Evolutionary conservation across 1,284 basidiomycete genomes (phyloP).

Genomic region (Fereydounia khargensis): DNA sequence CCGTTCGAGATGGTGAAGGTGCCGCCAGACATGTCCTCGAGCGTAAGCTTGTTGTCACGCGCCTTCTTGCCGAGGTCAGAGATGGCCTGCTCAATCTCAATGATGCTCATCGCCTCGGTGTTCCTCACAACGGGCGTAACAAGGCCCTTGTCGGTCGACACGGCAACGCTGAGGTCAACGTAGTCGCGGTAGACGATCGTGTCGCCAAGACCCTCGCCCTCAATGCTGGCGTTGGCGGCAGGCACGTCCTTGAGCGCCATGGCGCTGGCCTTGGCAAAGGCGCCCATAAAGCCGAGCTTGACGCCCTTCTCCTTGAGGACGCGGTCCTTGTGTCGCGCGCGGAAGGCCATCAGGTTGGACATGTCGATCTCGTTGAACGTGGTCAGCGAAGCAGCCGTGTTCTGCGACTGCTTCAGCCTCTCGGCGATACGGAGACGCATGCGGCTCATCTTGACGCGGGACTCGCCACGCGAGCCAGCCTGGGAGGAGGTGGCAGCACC

Average conservation of each 20-base stretch:
- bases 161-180: slow-evolving; percentile 68
- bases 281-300: slow-evolving; percentile 98
- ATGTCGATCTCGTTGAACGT: slow-evolving; percentile 99
- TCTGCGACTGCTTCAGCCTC: slow-evolving; percentile 96
- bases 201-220: slow-evolving; percentile 67
- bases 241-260: slow-evolving; percentile 90
- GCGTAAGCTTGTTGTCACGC: slow-evolving; percentile 85
- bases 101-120: slow-evolving; percentile 78
- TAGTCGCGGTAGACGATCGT: slow-evolving; percentile 94
- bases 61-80: slow-evolving; percentile 89
- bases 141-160: slow-evolving; percentile 94
- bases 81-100: slow-evolving; percentile 92
- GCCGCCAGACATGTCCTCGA: slow-evolving; percentile 83
- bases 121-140: slow-evolving; percentile 96
- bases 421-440: slow-evolving; percentile 97
- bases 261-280: slow-evolving; percentile 83
- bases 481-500: slow-evolving; percentile 27
- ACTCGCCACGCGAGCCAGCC: slow-evolving; percentile 70
- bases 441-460: slow-evolving; percentile 65
- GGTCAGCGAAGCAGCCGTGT: slow-evolving; percentile 91
- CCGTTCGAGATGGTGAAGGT: slow-evolving; percentile 99
- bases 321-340: slow-evolving; percentile 90
- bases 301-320: slow-evolving; percentile 89
- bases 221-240: slow-evolving; percentile 90
- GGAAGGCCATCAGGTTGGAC: slow-evolving; percentile 90